Evolutionary conservation across 306 rosid species (phyloP).

Genomic region (Medicago lupulina): DNA sequence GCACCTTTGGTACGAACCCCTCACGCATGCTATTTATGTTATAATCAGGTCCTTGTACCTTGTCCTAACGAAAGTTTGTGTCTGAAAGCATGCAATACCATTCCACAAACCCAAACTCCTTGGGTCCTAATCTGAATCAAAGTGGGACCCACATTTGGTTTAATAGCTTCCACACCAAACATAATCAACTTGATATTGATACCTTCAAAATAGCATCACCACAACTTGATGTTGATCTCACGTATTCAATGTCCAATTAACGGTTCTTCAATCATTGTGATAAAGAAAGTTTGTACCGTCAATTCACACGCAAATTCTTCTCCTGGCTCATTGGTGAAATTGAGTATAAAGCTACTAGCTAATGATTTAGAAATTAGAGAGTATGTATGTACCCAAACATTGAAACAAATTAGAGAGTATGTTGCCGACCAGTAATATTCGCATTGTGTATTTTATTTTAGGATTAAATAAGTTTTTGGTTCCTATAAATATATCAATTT

Average conservation of each 20-base stretch:
- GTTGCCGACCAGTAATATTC: no score
- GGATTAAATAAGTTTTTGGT: no score
- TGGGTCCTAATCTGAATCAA: no score
- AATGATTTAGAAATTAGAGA: background rate
- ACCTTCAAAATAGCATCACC: conserved; percentile 21
- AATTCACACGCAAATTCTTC: background rate
- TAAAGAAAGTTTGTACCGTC: conserved; percentile 2
- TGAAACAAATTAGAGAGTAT: no score
- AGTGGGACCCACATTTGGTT: conserved; percentile 32
- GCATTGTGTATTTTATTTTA: no score
- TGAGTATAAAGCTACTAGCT: background rate
- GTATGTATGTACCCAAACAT: no score
- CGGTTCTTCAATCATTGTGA: conserved; percentile 20
- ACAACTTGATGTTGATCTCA: conserved; percentile 33
- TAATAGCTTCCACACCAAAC: conserved; percentile 33
- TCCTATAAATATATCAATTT: no score
- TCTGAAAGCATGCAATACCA: background rate
- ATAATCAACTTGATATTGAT: conserved; percentile 33
- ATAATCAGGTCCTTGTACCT: background rate
- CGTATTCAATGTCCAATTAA: background rate
- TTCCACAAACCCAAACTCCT: no score
- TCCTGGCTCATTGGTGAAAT: background rate
- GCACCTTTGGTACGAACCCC: conserved; percentile 1
- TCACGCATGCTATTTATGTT: no score
- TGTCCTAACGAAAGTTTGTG: background rate